Evolutionary conservation across 148 eudicot species (phyloP), one percentile per base, ranked within the genome.

Genomic region (Heliamphora exappendiculata): DNA sequence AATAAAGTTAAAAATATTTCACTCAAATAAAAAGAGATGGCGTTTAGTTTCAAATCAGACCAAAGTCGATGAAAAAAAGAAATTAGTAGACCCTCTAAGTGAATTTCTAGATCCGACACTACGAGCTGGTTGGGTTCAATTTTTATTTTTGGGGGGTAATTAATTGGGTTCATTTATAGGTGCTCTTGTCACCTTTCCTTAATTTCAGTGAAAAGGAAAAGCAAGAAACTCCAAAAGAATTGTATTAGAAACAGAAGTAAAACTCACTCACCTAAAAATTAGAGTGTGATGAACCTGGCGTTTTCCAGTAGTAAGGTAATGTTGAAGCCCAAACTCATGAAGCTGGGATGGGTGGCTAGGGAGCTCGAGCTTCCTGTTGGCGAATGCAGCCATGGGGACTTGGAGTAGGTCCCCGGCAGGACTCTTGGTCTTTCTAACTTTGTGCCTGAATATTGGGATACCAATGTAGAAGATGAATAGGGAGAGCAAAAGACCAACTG

Each of bases 391-490:
- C 4, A 75, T 57, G 17, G 82, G 24, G 24, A 92, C 94, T 62
- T 82, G 62, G 28, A 89, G 37, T 31, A 92, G 76, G 28, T 89
- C 93, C 6, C 81, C 67, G 0, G 93, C 79, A 24, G 97, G 97
- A 45, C 89, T 87, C 59, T 78, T 85, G 0, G 84, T 51, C 74
- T 78, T 89, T 24, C 82, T 87, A 47, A 87, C 80, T 54, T 90
- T 92, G 83, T 93, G 93, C 81, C 97, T 74, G 66, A 91, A 93
- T 59, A 74, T 65, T 19, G 96, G 96, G 1, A 90, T 85, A 5
- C 98, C 98, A 5, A 87, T 16, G 41, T 91, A 93, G 81, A 93
- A 93, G 11, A 89, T 87, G 75, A 88, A 4, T 22, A 93, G 82
- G 7, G 98, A 93, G 0, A 89, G 7, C 1, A 86, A 34, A 33